Conservation (phyloP, 2,329 filamentous ascomycete genomes). For the Sclerotinia borealis region DNA sequence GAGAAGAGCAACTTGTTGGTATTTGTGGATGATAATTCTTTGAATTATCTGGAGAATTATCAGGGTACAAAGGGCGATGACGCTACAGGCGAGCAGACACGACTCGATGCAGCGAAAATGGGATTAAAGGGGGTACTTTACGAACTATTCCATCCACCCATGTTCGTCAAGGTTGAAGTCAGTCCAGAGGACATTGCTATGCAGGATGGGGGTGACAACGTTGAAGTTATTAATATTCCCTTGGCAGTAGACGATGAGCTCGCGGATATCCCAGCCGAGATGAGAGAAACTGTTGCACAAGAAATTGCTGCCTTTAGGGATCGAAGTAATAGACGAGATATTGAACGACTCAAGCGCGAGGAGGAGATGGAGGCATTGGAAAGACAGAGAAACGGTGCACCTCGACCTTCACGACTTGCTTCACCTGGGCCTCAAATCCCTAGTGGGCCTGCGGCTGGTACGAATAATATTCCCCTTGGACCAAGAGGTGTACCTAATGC, state of each 20-base stretch:
- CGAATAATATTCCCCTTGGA: slow-evolving; percentile 72
- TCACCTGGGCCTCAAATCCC: slow-evolving; percentile 55
- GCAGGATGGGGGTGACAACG: slow-evolving; percentile 60
- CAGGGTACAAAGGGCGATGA: slow-evolving; percentile 61
- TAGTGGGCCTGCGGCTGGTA: slow-evolving; percentile 53
- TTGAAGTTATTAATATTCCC: slow-evolving; percentile 86
- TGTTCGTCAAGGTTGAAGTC: slow-evolving; percentile 45
- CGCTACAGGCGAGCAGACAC: slow-evolving; percentile 55
- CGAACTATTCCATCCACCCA: slow-evolving; percentile 64
- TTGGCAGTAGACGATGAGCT: slow-evolving; percentile 86
- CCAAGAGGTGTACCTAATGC: slow-evolving; percentile 68
- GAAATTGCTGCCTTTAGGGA: slow-evolving; percentile 95
- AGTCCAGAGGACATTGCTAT: slow-evolving; percentile 63
- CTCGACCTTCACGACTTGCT: slow-evolving; percentile 60
- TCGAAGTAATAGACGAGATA: slow-evolving; percentile 77
- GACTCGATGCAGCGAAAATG: slow-evolving; percentile 62
- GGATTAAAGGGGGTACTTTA: slow-evolving; percentile 63
- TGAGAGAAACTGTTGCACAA: slow-evolving; percentile 88
- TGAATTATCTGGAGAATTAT: slow-evolving; percentile 81
- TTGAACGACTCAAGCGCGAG: slow-evolving; percentile 80
- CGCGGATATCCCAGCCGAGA: slow-evolving; percentile 89
- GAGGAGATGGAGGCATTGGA: slow-evolving; percentile 90
- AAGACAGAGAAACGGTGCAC: slow-evolving; percentile 62
- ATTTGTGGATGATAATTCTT: slow-evolving; percentile 73
- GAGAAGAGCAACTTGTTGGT: slow-evolving; percentile 68